phyloP scores from a whole-genome alignment of 768 basidiomycete genomes.

The Erythrobasidium yunnanense region DNA sequence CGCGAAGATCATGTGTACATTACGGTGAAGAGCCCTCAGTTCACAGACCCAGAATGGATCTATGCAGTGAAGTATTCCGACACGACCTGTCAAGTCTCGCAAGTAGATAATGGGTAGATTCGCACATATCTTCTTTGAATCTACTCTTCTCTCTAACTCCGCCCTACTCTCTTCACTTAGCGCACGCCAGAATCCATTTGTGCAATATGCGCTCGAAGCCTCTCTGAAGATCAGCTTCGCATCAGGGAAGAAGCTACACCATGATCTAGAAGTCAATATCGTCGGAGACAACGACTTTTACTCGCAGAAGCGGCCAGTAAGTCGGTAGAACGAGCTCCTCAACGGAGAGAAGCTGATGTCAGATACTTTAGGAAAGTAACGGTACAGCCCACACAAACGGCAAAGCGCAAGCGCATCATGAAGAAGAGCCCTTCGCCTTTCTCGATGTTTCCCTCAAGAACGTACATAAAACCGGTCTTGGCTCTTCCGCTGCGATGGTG shows the following conservation, averaged over 20 bases:
- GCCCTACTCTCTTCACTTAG: too few relatives aligned
- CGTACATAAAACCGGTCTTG: conserved; percentile 97
- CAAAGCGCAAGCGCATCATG: conserved; percentile 42
- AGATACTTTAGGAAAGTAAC: too few relatives aligned
- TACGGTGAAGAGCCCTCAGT: conserved; percentile 79
- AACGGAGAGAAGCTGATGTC: background rate
- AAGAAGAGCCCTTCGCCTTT: conserved; percentile 64
- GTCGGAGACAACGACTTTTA: conserved; percentile 97
- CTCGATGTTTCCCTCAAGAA: conserved; percentile 59
- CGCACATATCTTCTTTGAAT: background rate
- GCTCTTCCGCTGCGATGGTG: conserved; percentile 91
- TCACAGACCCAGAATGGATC: conserved; percentile 64
- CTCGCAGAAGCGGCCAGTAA: conserved; percentile 75
- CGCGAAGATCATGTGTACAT: conserved; percentile 46
- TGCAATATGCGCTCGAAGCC: conserved; percentile 68
- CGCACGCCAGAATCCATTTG: conserved; percentile 62
- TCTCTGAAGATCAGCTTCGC: conserved; percentile 29
- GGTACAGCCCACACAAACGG: too few relatives aligned
- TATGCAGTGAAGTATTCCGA: conserved; percentile 47
- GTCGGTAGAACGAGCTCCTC: conserved; percentile 30
- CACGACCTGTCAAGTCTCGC: conserved; percentile 14
- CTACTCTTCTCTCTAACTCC: too few relatives aligned
- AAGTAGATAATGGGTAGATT: conserved; percentile 8
- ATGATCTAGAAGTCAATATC: conserved; percentile 61
- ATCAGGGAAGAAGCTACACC: conserved; percentile 47